Evolutionary conservation across 768 basidiomycete genomes (phyloP), one percentile per base, ranked within the genome.

Genomic region (Cantharellus anzutake): DNA sequence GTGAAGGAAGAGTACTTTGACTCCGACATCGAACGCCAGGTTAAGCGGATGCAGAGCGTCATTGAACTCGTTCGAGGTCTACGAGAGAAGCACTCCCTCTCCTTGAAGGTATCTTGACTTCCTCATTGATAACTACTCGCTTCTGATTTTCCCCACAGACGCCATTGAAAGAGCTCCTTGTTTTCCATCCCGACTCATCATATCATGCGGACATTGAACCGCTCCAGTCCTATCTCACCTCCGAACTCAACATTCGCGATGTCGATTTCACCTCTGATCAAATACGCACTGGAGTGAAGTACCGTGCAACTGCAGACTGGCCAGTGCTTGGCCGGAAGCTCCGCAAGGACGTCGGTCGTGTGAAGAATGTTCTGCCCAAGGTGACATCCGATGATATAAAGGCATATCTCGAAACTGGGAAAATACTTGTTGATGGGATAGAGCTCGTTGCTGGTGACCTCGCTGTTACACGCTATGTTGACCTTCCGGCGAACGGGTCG

Each of bases 1-100:
- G 84, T 91, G 57, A 92, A 91, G 68, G 83, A 87, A 65, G 91
- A 93, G 63, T 98, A 98, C 74, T 91, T 96, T 68, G 89, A 99
- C 70, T 80, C 74, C 20, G 83, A 83, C 66, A 92, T 98, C 65
- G 92, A 98, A 72, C 81, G 93, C 55, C 86, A 96, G 72, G 89
- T 98, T 34, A 79, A 85, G 71, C 81, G 92, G 5, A 91, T 99
- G 85, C 92, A 94, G 70, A 78, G 83, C 5, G 84, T 99, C 69
- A 98, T 98, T 64, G 91, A 97, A 57, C 75, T 99, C 63, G 83
- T 85, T 3, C 80, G 96, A 62, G 82, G 83, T 65, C 78, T 97
- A 63, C 85, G 96, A 53, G 92, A 97, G 69, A 80, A 79, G 65
- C 81, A 88, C 68, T 87, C 80, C 57, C 69, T 97, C 50, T 88